Evolutionary conservation across 148 eudicot species (phyloP).

Genomic region (Rhododendron kiyosumense): DNA sequence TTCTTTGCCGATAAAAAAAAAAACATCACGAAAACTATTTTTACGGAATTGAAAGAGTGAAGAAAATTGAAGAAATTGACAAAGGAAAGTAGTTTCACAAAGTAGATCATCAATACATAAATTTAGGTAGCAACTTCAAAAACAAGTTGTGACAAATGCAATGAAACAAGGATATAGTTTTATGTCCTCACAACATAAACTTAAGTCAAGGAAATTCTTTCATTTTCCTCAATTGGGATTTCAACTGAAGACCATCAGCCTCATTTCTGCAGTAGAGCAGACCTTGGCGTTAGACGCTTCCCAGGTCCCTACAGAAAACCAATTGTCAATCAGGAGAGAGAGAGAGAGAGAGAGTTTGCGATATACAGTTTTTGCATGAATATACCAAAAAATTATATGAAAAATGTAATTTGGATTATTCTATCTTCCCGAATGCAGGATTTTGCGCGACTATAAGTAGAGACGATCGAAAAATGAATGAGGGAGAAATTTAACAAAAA

Average conservation of each 20-base stretch:
- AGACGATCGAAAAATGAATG: too few relatives aligned
- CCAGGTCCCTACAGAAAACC: neutral
- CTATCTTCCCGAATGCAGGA: too few relatives aligned
- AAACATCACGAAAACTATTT: neutral
- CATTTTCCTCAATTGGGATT: neutral
- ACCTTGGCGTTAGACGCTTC: conserved; percentile 9
- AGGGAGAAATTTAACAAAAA: neutral
- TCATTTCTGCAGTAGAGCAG: conserved; percentile 39
- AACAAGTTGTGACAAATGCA: neutral
- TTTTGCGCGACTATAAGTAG: neutral
- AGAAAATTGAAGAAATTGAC: neutral
- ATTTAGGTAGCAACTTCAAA: neutral
- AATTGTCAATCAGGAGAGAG: neutral
- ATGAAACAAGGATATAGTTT: neutral
- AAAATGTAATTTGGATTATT: too few relatives aligned
- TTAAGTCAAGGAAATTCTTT: neutral
- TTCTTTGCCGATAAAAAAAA: neutral
- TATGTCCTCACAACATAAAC: neutral
- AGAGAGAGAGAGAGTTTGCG: neutral
- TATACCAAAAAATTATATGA: too few relatives aligned
- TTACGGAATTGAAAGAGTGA: neutral
- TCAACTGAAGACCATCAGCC: neutral
- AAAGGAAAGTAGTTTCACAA: neutral
- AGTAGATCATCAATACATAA: neutral
- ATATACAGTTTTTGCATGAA: too few relatives aligned